Conservation (phyloP, 805 yeast species). For the Candida methanosorbosa region DNA sequence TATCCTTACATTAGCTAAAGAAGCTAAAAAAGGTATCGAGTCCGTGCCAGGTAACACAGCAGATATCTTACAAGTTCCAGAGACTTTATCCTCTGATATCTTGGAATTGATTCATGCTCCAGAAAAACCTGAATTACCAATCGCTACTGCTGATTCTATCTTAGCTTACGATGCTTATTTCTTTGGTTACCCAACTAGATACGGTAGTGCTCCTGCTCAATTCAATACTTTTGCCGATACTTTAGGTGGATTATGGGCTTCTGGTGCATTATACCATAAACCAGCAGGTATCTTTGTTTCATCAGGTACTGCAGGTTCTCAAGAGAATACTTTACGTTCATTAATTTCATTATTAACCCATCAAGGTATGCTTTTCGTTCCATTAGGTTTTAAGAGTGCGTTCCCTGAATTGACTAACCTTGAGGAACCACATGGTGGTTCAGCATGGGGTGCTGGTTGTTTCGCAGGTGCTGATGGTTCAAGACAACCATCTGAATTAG, state of each 20-base stretch:
- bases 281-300: conserved; percentile 66
- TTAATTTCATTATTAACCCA: conserved; percentile 59
- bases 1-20: conserved; percentile 56
- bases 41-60: conserved; percentile 56
- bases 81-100: conserved; percentile 58
- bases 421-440: conserved; percentile 67
- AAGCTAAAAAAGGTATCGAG: conserved; percentile 59
- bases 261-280: conserved; percentile 65
- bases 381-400: conserved; percentile 60
- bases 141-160: conserved; percentile 52
- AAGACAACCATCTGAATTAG: conserved; percentile 55
- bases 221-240: conserved; percentile 69
- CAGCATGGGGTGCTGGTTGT: conserved; percentile 85
- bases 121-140: conserved; percentile 43
- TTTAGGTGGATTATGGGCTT: conserved; percentile 75
- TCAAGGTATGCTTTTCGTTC: conserved; percentile 75
- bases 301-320: conserved; percentile 82
- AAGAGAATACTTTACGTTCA: conserved; percentile 62
- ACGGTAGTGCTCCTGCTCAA: conserved; percentile 75
- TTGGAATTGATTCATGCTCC: conserved; percentile 54
- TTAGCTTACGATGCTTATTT: conserved; percentile 67
- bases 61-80: conserved; percentile 66
- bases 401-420: conserved; percentile 46
- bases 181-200: conserved; percentile 84
- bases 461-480: conserved; percentile 74